Percentiles rank a stretch among this genome's conserved stretches.
Evolutionary conservation across 78 protist genomes (phyloP).

Genomic region (Dictyostelium capitatum): DNA sequence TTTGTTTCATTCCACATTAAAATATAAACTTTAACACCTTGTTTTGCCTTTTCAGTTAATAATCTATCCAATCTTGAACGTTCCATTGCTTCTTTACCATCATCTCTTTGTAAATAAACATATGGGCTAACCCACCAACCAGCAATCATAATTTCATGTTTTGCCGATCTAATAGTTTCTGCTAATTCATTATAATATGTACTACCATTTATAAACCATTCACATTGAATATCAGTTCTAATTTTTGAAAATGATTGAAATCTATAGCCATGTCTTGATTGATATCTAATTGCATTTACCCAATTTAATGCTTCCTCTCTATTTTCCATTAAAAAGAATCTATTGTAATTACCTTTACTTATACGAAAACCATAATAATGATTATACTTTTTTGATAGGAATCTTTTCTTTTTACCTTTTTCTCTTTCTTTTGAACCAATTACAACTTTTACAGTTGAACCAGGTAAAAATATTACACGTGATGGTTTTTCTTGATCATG

Average conservation of each 20-base stretch:
- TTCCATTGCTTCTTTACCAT: not conserved
- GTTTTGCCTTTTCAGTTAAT: conserved; percentile 60
- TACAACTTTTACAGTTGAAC: conserved; percentile 48
- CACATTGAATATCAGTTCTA: not conserved
- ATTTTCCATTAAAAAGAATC: conserved; percentile 40
- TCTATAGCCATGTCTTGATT: conserved; percentile 33
- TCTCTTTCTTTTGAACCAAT: not conserved
- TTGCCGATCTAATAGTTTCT: not conserved
- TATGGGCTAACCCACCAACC: conserved; percentile 86
- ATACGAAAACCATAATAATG: conserved; percentile 38
- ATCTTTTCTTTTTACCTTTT: conserved; percentile 1
- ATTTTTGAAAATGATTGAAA: conserved; percentile 63
- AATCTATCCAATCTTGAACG: conserved; percentile 70
- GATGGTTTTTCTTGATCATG: conserved; percentile 37
- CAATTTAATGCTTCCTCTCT: conserved; percentile 32
- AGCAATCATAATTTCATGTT: conserved; percentile 43
- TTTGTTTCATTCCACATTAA: conserved; percentile 81
- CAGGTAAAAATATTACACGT: conserved; percentile 41
- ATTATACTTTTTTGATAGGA: conserved; percentile 1
- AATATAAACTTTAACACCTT: conserved; percentile 73
- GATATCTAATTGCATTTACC: conserved; percentile 53
- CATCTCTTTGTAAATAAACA: conserved; percentile 41
- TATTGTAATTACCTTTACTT: conserved; percentile 20
- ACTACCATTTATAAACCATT: conserved; percentile 66
- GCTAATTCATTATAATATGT: conserved; percentile 44